Evolutionary conservation across 2,329 filamentous ascomycete species (phyloP).

Genomic region (Plectosphaerella sp.): DNA sequence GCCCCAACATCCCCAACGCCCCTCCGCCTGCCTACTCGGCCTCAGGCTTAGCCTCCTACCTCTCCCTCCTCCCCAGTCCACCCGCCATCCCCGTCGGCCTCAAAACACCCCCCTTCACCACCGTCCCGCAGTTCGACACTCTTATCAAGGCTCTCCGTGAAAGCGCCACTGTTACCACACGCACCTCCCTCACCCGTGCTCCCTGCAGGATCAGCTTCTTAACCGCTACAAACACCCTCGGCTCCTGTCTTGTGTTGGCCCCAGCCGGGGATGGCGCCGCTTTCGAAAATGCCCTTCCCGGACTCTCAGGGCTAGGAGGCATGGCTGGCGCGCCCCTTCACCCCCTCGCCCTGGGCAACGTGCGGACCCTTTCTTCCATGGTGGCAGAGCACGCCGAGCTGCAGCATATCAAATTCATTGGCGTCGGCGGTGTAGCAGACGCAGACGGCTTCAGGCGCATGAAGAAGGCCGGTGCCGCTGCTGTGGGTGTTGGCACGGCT

Average conservation of each 20-base stretch:
- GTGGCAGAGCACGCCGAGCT: conserved; percentile 47
- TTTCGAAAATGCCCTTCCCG: conserved; percentile 30
- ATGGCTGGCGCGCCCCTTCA: conserved; percentile 70
- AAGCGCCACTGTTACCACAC: conserved; percentile 7
- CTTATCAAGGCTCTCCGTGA: conserved; percentile 46
- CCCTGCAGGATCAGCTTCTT: conserved; percentile 53
- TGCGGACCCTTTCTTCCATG: conserved; percentile 58
- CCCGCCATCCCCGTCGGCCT: conserved; percentile 49
- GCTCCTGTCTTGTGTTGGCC: conserved; percentile 57
- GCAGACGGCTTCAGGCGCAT: conserved; percentile 59
- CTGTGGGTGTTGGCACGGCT: conserved; percentile 66
- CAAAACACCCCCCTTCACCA: conserved; percentile 75
- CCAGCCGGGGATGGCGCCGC: conserved; percentile 10
- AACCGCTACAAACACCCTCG: conserved; percentile 70
- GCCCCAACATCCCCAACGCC: conserved; percentile 66
- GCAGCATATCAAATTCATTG: conserved; percentile 58
- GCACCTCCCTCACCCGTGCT: conserved; percentile 6
- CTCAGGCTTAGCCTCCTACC: conserved; percentile 46
- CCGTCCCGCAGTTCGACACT: conserved; percentile 58
- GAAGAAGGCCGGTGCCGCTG: conserved; percentile 59
- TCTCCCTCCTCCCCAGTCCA: conserved; percentile 38
- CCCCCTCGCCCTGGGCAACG: conserved; percentile 70
- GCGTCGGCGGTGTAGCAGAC: conserved; percentile 69
- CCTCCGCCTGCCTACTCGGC: conserved; percentile 68
- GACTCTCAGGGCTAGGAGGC: conserved; percentile 61